These are phyloP conservation scores for Saccharomyces eubayanus DNA, from an alignment of 805 yeast species.

Conservation along the genomic window DNA sequence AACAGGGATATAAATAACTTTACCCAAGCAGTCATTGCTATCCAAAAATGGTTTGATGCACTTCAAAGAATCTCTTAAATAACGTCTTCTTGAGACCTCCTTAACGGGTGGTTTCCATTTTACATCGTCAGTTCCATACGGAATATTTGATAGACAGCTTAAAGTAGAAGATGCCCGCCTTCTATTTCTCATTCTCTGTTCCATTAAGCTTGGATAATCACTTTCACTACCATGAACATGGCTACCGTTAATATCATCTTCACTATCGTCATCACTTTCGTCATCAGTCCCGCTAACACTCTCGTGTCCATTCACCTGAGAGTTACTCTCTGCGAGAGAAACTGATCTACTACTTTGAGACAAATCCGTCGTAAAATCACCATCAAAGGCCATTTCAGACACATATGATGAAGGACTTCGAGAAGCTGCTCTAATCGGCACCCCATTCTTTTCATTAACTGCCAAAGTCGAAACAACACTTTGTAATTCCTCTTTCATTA, in stretches of 20 bases:
- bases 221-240: not conserved
- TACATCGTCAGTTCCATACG: constrained; percentile 21
- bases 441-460: not conserved
- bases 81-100: constrained; percentile 32
- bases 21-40: constrained; percentile 49
- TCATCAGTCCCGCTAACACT: not conserved
- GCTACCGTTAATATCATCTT: not conserved
- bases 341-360: not conserved
- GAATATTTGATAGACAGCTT: constrained; percentile 19
- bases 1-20: constrained; percentile 32
- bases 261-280: not conserved
- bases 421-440: not conserved
- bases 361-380: not conserved
- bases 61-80: constrained; percentile 44
- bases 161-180: constrained; percentile 19
- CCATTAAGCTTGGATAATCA: not conserved
- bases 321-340: not conserved
- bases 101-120: constrained; percentile 46
- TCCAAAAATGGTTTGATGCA: constrained; percentile 47
- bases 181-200: not conserved
- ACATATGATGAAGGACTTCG: not conserved
- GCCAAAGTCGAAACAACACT: not conserved
- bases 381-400: not conserved
- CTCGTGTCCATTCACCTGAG: not conserved
- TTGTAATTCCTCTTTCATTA: not conserved